phyloP scores from a whole-genome alignment of 768 basidiomycete species.

The Mycena olivaceomarginata region DNA sequence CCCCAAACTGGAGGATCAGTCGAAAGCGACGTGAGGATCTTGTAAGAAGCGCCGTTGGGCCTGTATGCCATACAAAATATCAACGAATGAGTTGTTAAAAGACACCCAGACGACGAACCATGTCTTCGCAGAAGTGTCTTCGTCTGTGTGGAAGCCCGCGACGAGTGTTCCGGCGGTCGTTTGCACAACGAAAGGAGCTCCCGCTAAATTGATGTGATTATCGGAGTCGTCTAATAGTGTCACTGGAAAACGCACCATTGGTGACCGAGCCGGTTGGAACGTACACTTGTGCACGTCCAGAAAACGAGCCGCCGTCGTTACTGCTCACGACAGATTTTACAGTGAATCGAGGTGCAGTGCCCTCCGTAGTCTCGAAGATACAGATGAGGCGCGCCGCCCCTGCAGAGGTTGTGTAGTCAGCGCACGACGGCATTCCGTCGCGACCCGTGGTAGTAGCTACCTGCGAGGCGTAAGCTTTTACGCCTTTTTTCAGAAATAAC shows the following conservation, averaged over 20 bases:
- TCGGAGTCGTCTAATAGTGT: neutral
- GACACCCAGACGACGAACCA: constrained; percentile 13
- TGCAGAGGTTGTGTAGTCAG: constrained; percentile 25
- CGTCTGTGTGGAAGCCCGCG: constrained; percentile 48
- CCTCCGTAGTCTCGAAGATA: constrained; percentile 51
- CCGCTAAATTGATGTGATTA: constrained; percentile 37
- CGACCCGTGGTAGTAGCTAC: constrained; percentile 47
- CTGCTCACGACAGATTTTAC: constrained; percentile 48
- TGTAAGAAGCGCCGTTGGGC: constrained; percentile 23
- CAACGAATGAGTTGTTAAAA: too few species aligned
- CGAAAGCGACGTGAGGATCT: constrained; percentile 34
- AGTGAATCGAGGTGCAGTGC: constrained; percentile 38
- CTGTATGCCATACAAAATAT: neutral
- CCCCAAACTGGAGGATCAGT: constrained; percentile 36
- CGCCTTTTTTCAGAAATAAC: neutral
- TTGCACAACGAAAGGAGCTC: constrained; percentile 43
- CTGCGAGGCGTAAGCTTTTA: constrained; percentile 27
- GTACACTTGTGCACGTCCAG: constrained; percentile 40
- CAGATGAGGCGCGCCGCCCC: constrained; percentile 41
- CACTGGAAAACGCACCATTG: constrained; percentile 36
- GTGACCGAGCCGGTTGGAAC: constrained; percentile 36
- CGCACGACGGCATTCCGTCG: constrained; percentile 49
- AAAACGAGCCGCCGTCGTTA: constrained; percentile 44
- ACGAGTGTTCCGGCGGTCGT: constrained; percentile 43
- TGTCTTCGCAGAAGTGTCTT: constrained; percentile 40